Base-by-base conservation (phyloP, 345 rosid species). In the Arabidopsis suecica region DNA sequence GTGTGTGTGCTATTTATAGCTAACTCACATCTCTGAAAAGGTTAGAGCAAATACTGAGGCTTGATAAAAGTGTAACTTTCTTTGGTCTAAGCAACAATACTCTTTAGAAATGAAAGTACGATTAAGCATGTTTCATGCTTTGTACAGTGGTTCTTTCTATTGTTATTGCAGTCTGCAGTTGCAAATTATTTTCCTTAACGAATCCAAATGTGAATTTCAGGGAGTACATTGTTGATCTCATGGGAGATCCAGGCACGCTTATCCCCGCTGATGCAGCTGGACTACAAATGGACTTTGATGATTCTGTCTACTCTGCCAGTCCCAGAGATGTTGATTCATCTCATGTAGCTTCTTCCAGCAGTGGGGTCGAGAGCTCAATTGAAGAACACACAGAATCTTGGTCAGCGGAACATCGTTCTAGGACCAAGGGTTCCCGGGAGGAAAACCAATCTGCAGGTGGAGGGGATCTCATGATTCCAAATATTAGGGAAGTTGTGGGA, bases 201-300 rank as follows among this genome's bases (percentile, higher is more conserved):
- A 65, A 63, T 70, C 30, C n/a, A 51, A 20, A 75, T 76, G 60
- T 81, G 77, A 73, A 77, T 82, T 87, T 78, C 92, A 93, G 98
- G 93, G 98, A 93, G 88, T 89, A 91, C 85, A 93, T 93, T 56
- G 88, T 93, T 76, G 98, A 93, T 77, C 89, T 93, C 53, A 93
- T 89, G 93, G 97, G 97, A 69, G 98, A 86, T 85, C 98, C 97
- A 32, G 98, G 97, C 59, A 87, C 93, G 47, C 97, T 93, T 79
- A 91, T 93, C 83, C 97, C 98, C 58, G 82, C 97, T 74, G 97
- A 93, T 82, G 83, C 82, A 14, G 89, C 86, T 58, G 91, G 89
- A 65, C 86, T 85, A 75, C 90, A 84, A 72, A 71, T 83, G 75
- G 96, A 84, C 74, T 86, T 76, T 42, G 93, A 84, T 65, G 93